A percentile compares a stretch with the other conserved stretches of the same genome.
These are phyloP conservation scores for Discostella pseudostelligera DNA, from an alignment of 108 stramenopile species.

Conservation along the genomic window DNA sequence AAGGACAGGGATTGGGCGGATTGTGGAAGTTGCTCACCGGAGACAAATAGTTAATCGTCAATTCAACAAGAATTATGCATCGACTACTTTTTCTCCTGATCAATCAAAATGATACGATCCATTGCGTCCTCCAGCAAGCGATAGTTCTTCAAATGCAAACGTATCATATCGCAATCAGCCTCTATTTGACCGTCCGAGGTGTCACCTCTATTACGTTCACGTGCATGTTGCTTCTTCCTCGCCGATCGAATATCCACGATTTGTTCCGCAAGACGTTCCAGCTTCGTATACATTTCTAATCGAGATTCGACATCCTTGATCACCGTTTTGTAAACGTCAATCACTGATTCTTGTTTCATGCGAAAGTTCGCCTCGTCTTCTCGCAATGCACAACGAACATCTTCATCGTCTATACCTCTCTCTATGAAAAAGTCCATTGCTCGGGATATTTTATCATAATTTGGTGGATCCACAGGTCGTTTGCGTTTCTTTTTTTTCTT, in stretches of 20 bases:
- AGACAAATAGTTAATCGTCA: conserved; percentile 16
- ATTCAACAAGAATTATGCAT: not conserved
- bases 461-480: too few species aligned
- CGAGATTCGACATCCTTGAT: not conserved
- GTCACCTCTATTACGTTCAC: not conserved
- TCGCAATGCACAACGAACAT: too few species aligned
- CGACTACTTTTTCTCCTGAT: not conserved
- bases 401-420: too few species aligned
- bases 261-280: not conserved
- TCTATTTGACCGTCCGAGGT: not conserved
- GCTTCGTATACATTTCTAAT: not conserved
- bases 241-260: not conserved
- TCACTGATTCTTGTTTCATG: too few species aligned
- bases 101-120: not conserved
- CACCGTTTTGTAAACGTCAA: too few species aligned
- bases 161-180: conserved; percentile 2
- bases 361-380: too few species aligned
- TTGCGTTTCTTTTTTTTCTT: too few species aligned
- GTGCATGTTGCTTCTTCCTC: not conserved
- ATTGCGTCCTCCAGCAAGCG: conserved; percentile 3
- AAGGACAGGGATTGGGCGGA: conserved; percentile 50
- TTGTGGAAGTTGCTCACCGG: conserved; percentile 62
- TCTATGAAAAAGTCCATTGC: too few species aligned
- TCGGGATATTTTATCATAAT: too few species aligned
- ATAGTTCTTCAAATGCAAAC: not conserved